A percentile compares a stretch with the other conserved stretches of the same genome.
These are phyloP conservation scores for Smittium mucronatum DNA, from an alignment of 371 early-diverging fungal genomes.

Conservation along the genomic window DNA sequence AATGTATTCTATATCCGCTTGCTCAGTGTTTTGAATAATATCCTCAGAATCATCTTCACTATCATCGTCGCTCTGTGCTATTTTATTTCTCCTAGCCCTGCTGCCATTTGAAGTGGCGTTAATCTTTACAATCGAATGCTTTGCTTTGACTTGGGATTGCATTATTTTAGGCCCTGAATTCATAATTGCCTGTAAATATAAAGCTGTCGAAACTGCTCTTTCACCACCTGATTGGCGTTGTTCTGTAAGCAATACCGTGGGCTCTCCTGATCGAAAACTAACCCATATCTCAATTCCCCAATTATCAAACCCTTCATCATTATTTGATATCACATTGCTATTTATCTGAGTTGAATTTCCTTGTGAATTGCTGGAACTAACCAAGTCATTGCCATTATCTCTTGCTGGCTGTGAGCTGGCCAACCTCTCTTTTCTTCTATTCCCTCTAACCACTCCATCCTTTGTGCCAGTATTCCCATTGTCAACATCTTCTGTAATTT, in stretches of 20 bases:
- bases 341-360: not conserved
- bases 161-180: constrained; percentile 6
- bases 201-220: constrained; percentile 88
- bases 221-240: constrained; percentile 98
- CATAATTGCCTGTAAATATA: constrained; percentile 95
- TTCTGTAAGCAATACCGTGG: constrained; percentile 72
- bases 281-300: constrained; percentile 96
- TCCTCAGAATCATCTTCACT: not conserved
- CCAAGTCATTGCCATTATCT: constrained; percentile 11
- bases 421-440: not conserved
- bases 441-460: not conserved
- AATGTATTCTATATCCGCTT: not conserved
- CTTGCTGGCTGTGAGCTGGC: not conserved
- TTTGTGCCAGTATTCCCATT: not conserved
- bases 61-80: not conserved
- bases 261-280: constrained; percentile 80
- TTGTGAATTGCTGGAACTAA: not conserved
- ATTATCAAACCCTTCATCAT: constrained; percentile 67
- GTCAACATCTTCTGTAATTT: not conserved
- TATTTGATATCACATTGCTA: constrained; percentile 6
- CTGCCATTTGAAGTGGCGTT: too few relatives aligned
- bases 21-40: not conserved
- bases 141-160: not conserved
- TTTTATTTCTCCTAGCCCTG: not conserved
- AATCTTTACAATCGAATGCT: not conserved